Percentiles rank a stretch among this genome's conserved stretches.
Evolutionary conservation across 192 early-diverging fungal genomes (phyloP).

Genomic region (Podila epicladia): DNA sequence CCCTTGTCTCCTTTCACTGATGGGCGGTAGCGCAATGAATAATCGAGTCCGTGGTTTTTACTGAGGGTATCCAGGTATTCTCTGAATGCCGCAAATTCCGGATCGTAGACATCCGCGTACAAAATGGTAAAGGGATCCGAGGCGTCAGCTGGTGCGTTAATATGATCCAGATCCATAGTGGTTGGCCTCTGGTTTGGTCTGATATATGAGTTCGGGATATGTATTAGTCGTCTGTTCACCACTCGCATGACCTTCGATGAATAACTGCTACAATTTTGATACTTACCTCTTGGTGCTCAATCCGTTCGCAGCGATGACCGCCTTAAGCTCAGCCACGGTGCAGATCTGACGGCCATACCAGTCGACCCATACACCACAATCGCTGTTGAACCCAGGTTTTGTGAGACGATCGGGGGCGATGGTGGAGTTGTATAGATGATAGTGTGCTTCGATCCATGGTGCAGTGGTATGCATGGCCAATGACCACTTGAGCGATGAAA

Average conservation of each 20-base stretch:
- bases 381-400: conserved; percentile 54
- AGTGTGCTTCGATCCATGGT: conserved; percentile 83
- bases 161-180: conserved; percentile 46
- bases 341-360: conserved; percentile 79
- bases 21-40: conserved; percentile 82
- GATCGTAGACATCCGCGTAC: conserved; percentile 78
- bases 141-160: conserved; percentile 2
- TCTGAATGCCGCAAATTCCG: conserved; percentile 69
- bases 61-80: conserved; percentile 59
- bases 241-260: neutral
- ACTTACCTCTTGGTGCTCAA: neutral
- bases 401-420: conserved; percentile 64
- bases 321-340: conserved; percentile 51
- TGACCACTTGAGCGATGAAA: conserved; percentile 73
- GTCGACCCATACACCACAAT: conserved; percentile 74
- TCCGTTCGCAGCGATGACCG: conserved; percentile 37
- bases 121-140: conserved; percentile 61
- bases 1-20: conserved; percentile 4
- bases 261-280: neutral
- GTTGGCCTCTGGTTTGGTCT: conserved; percentile 21
- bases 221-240: neutral
- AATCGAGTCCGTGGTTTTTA: conserved; percentile 57
- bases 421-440: conserved; percentile 81
- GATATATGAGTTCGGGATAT: neutral
- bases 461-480: conserved; percentile 77